Base-by-base conservation (phyloP, 2,329 filamentous ascomycete genomes). In the Sphaerulina musiva region DNA sequence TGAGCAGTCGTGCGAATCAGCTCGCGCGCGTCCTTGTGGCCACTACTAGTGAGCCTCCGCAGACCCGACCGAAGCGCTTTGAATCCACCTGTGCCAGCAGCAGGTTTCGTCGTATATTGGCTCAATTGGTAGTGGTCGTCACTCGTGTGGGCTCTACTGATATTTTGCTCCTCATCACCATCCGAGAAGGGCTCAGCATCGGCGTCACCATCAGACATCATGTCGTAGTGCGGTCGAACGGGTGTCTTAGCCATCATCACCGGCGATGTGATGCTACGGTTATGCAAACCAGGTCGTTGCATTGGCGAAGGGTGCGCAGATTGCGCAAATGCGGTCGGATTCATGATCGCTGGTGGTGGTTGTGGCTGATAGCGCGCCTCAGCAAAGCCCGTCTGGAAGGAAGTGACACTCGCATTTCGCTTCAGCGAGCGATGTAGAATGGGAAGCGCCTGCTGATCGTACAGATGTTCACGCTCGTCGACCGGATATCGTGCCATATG, bases 401-500 rank as follows among this genome's bases (percentile, higher is more conserved):
- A 87, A 0, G 81, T 80, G 1, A 83, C 81, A 48, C 82, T 87
- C 38, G 86, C 85, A 59, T 84, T 92, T 9, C 88, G 66, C 20
- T 78, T 81, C 23, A 87, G 77, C 0, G 89, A 93, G 66, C 93
- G 88, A 63, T 93, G 87, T 5, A 96, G 74, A 48, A 96, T 95
- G 0, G 92, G 92, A 9, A 93, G 78, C 6, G 93, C 95, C 67
- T 95, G 89, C 69, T 95, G 89, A 64, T 96, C 91, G 70, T 97
- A 96, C 0, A 96, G 74, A 67, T 89, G 84, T 20, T 91, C 88
- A 9, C 84, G 86, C 60, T 93, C 67, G 20, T 67, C 63, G 7
- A 64, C 59, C 40, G 57, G 42, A 45, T 61, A 55, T 53, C 57
- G 34, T 23, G 49, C 52, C 17, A 61, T 48, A 12, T 54, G 47